Evolutionary conservation across 2,329 filamentous ascomycete species (phyloP), one percentile per base, ranked within the genome.

Genomic region (Monosporascus sp.): DNA sequence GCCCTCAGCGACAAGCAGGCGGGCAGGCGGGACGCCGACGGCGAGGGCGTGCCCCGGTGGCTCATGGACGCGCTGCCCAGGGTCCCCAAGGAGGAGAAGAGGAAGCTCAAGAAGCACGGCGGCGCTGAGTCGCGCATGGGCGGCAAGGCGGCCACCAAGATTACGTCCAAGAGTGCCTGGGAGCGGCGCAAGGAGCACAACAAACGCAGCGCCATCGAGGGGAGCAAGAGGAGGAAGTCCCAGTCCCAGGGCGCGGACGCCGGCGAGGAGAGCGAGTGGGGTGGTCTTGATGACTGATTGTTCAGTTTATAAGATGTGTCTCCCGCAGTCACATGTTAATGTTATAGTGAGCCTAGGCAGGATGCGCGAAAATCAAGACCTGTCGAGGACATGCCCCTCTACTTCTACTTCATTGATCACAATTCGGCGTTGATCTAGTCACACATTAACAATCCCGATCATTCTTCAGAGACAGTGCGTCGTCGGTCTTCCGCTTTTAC

Each of bases 51-150:
- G 27, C 85, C 90, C 65, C 85, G 88, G 68, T 97, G 93, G 92
- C 75, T 99, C 49, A 76, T 97, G 5, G 89, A 96, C 67, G 86
- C 90, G 3, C 76, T 99, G 57, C 94, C 94, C 0, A 86, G 86
- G 57, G 83, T 94, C 20, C 85, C 77, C 62, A 97, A 97, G 78
- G 83, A 86, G 49, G 88, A 92, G 56, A 89, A 88, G 75, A 86
- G 93, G 76, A 84, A 84, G 66, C 71, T 99, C 59, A 95, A 90
- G 77, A 83, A 83, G 66, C 79, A 85, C 59, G 94, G 94, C 59
- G 94, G 94, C 6, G 88, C 97, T 9, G 88, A 92, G 69, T 85
- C 57, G 38, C 60, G 82, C 62, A 69, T 71, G 34, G 73, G 72
- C 38, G 68, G 63, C 36, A 79, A 78, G 65, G 79, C 82, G 24